A percentile compares a stretch with the other conserved stretches of the same genome.
These are phyloP conservation scores for Malus sylvestris DNA, from an alignment of 306 rosid genomes.

Conservation along the genomic window DNA sequence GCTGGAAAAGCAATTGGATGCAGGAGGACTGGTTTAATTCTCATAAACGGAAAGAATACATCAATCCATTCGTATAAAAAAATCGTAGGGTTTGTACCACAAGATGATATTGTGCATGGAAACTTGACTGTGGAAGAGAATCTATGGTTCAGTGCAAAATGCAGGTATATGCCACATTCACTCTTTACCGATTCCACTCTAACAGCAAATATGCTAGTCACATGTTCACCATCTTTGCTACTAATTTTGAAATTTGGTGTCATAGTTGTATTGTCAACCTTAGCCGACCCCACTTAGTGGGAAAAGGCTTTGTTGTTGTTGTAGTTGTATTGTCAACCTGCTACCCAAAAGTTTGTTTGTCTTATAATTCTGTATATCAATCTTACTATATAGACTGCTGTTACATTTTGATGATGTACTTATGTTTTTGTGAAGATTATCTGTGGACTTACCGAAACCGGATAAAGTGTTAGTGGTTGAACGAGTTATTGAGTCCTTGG, in stretches of 20 bases:
- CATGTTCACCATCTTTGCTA: not conserved
- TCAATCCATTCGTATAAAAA: constrained; percentile 79
- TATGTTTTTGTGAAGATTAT: constrained; percentile 35
- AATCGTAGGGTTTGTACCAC: constrained; percentile 96
- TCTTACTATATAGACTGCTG: too few relatives aligned
- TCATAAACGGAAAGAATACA: constrained; percentile 70
- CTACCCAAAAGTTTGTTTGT: not conserved
- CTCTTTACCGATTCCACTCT: constrained; percentile 11
- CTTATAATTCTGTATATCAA: not conserved
- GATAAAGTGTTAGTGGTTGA: constrained; percentile 86
- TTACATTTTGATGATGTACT: constrained; percentile 4
- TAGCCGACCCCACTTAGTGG: too few relatives aligned
- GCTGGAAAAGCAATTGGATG: constrained; percentile 92
- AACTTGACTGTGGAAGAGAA: constrained; percentile 96
- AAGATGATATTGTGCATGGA: constrained; percentile 96
- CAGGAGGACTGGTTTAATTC: constrained; percentile 61
- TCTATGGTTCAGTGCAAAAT: constrained; percentile 95
- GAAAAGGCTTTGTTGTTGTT: too few relatives aligned
- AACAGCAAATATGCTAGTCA: not conserved
- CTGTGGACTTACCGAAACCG: constrained; percentile 58
- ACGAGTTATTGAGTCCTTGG: constrained; percentile 82
- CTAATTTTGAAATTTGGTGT: not conserved
- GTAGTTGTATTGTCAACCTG: not conserved
- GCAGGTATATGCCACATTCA: constrained; percentile 53
- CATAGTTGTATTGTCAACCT: not conserved